Percentiles rank a stretch among this genome's conserved stretches.
phyloP scores from a whole-genome alignment of 495 filamentous ascomycete genomes.

The Elaphomyces granulatus region DNA sequence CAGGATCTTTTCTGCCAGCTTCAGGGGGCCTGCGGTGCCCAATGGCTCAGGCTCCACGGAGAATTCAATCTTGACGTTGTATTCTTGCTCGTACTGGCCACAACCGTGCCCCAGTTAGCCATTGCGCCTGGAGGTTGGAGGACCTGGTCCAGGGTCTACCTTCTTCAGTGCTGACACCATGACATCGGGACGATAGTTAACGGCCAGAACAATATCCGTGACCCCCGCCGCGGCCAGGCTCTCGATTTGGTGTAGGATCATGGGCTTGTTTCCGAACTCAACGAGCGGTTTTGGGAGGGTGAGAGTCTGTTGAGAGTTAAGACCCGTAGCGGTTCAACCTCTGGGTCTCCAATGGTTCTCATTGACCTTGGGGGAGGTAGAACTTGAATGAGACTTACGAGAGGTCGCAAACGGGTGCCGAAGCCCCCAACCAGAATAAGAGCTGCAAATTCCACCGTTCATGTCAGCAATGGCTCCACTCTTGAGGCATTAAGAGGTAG shows the following conservation, averaged over 20 bases:
- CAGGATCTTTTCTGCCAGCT: slow-evolving; percentile 87
- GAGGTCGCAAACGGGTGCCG: slow-evolving; percentile 91
- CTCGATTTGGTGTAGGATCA: slow-evolving; percentile 98
- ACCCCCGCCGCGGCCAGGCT: slow-evolving; percentile 89
- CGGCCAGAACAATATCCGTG: slow-evolving; percentile 93
- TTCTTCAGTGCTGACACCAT: slow-evolving; percentile 69
- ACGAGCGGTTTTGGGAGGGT: slow-evolving; percentile 95
- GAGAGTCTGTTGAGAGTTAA: slow-evolving; percentile 61
- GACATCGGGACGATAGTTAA: slow-evolving; percentile 97
- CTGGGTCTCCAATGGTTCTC: no score
- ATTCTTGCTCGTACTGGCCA: slow-evolving; percentile 71
- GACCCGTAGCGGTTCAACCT: no score
- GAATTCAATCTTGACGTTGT: slow-evolving; percentile 89
- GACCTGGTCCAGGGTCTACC: slow-evolving; percentile 23
- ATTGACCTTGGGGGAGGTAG: no score
- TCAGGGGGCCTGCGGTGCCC: slow-evolving; percentile 90
- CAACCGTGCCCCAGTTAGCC: neutral
- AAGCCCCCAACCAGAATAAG: slow-evolving; percentile 99
- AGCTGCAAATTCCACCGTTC: slow-evolving; percentile 38
- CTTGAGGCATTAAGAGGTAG: neutral
- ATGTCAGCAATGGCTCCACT: neutral
- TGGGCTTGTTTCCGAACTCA: slow-evolving; percentile 95
- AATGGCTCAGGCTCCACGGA: slow-evolving; percentile 92
- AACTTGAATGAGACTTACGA: slow-evolving; percentile 75
- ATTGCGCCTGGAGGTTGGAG: no score